A percentile compares a stretch with the other conserved stretches of the same genome.
These are phyloP conservation scores for Blakeslea trispora DNA, from an alignment of 371 early-diverging fungal species.

Conservation along the genomic window DNA sequence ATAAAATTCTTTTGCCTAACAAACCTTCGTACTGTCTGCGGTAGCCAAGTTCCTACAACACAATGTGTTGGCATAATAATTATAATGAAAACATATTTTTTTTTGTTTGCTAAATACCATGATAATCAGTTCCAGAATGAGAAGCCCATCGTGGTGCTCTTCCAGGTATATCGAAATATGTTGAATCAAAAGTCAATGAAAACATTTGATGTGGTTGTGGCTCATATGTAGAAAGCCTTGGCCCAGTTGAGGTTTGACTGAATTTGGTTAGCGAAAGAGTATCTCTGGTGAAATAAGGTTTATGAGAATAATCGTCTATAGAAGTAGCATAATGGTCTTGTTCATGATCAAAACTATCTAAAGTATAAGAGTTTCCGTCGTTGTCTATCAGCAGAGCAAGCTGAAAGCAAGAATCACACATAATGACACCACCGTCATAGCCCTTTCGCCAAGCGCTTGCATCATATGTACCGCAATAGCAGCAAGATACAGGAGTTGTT, in stretches of 20 bases:
- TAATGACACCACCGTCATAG: slow-evolving; percentile 76
- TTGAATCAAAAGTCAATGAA: slow-evolving; percentile 75
- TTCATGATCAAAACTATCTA: not conserved
- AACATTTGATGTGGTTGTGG: slow-evolving; percentile 81
- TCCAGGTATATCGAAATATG: slow-evolving; percentile 89
- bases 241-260: slow-evolving; percentile 49
- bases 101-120: too few relatives aligned
- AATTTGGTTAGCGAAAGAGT: slow-evolving; percentile 55
- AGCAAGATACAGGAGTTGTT: slow-evolving; percentile 35
- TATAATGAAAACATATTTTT: too few relatives aligned
- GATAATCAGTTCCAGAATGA: slow-evolving; percentile 91
- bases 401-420: slow-evolving; percentile 82
- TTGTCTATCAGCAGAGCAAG: slow-evolving; percentile 54
- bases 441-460: slow-evolving; percentile 65
- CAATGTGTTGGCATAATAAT: not conserved
- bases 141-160: slow-evolving; percentile 92
- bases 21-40: slow-evolving; percentile 85
- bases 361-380: slow-evolving; percentile 24
- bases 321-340: slow-evolving; percentile 52
- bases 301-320: slow-evolving; percentile 81
- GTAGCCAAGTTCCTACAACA: slow-evolving; percentile 83
- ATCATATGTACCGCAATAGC: slow-evolving; percentile 49
- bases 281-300: slow-evolving; percentile 77
- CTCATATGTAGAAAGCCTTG: slow-evolving; percentile 65
- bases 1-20: not conserved